Evolutionary conservation across 371 early-diverging fungal genomes (phyloP), one percentile per base, ranked within the genome.

Genomic region (Conidiobolus coronatus): DNA sequence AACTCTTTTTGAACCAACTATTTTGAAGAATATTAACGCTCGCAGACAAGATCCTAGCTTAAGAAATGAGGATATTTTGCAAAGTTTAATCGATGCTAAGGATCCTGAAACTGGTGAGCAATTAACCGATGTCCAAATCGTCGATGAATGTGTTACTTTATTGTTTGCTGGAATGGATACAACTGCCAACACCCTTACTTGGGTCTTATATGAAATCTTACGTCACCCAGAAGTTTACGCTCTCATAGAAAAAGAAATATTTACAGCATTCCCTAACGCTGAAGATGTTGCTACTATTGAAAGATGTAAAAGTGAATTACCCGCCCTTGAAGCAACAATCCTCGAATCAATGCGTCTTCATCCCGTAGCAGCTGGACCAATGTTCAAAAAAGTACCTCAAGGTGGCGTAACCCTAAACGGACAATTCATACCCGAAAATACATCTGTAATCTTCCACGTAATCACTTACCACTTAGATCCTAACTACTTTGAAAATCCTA

Each of bases 151-250:
- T 11, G 46, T 57, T n/a, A 54, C 43, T 39, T 43, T 42, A 19
- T 24, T 54, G 18, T 51, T 55, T 20, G 58, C 55, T 22, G 58
- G 58, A 36, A 50, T 50, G 17, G 58, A 58, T 40, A 58, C 58
- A 1, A 50, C 50, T 19, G 39, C 53, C 34, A 50, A 50, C 19
- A 55, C 50, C 38, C 23, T 48, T 2, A 52, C 40, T 29, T 55
- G 52, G 46, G 49, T 52, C 6, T 42, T 58, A 36, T 49, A 52
- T 2, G 22, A 39, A 13, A 21, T 58, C 5, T 37, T 52, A 18
- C 14, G 43, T 1, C 17, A 48, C 33, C 58, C 52, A 0, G 50
- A 49, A 20, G 37, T 38, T n/a, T 41, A 52, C 18, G 37, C 35
- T 11, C 35, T 24, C 1, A 20, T 58, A 1, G 39, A 45, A 12